phyloP scores from a whole-genome alignment of 2,329 filamentous ascomycete species.

The Domatiomyces catenatus region DNA sequence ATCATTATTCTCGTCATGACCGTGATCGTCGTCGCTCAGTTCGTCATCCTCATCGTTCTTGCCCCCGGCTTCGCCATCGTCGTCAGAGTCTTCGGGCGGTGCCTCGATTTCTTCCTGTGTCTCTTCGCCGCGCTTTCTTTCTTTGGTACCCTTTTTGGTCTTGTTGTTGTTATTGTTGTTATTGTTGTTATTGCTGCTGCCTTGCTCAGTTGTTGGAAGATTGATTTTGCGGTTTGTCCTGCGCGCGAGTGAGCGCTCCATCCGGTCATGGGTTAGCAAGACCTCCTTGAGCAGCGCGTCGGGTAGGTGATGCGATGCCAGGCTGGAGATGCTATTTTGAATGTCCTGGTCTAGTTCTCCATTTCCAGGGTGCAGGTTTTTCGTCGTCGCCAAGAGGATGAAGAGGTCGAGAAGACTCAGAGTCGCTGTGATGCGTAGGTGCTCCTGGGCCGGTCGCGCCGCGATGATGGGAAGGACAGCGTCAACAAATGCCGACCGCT shows the following conservation, averaged over 20 bases:
- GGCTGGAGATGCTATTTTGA: slow-evolving; percentile 40
- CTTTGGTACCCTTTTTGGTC: not conserved
- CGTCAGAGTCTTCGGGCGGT: slow-evolving; percentile 38
- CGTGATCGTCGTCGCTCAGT: slow-evolving; percentile 52
- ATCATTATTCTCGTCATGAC: slow-evolving; percentile 31
- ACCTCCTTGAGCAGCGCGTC: slow-evolving; percentile 49
- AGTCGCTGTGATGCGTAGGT: slow-evolving; percentile 59
- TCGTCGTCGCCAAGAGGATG: slow-evolving; percentile 60
- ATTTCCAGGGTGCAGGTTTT: slow-evolving; percentile 30
- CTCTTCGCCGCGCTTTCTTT: slow-evolving; percentile 1
- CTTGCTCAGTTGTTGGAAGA: slow-evolving; percentile 3
- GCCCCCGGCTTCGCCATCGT: slow-evolving; percentile 41
- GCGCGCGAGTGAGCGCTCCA: slow-evolving; percentile 65
- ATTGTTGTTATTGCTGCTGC: not conserved
- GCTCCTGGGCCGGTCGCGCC: slow-evolving; percentile 50
- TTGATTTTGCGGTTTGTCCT: slow-evolving; percentile 33
- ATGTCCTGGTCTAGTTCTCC: slow-evolving; percentile 27
- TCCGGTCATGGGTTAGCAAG: slow-evolving; percentile 58
- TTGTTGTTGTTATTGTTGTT: slow-evolving; percentile 3
- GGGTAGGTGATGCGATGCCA: slow-evolving; percentile 52
- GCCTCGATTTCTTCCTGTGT: slow-evolving; percentile 17
- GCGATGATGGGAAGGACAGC: slow-evolving; percentile 36
- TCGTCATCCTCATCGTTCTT: slow-evolving; percentile 68
- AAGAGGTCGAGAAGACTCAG: slow-evolving; percentile 69
- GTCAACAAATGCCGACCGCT: slow-evolving; percentile 37